Evolutionary conservation across 768 basidiomycete genomes (phyloP), one percentile per base, ranked within the genome.

Genomic region (Lyophyllum atratum): DNA sequence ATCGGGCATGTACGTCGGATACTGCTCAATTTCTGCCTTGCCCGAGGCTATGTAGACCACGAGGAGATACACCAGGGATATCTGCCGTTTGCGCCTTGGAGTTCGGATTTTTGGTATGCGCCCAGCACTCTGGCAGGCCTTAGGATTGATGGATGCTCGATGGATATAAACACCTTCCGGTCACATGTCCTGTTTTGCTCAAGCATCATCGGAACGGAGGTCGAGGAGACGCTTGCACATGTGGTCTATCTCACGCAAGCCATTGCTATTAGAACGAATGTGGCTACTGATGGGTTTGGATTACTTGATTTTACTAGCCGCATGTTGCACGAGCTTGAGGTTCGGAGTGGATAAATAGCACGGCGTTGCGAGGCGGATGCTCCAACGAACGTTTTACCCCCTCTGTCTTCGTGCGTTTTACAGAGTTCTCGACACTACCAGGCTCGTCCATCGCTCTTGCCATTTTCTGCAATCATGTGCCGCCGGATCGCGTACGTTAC

Each of bases 401-500:
- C 12, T 31, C 50, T 17, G 24, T 44, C 33, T 24, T n/a, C 39
- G 39, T 40, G 17, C 39, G 2, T 40, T 40, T 10, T n/a, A 40
- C n/a, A 4, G 4, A 40, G 29, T 14, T 52, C 43, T 46, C 42
- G n/a, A 11, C 47, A 34, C 22, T 37, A 29, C 28, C n/a, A 6
- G 15, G 15, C 46, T 19, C 46, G 22, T 21, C 58, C 55, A 12
- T 25, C 50, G 43, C 47, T 42, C 49, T n/a, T 22, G 24, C 42
- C 19, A 11, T 49, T 54, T 47, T 51, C 54, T 43, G 45, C 24
- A 44, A 67, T 43, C 55, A 92, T 92, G 90, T 92, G 90, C 70
- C 83, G 77, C 77, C 84, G 84, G 72, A 78, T 90, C 71, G 86
- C 90, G 90, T 91, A 74, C 65, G 89, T 82, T 54, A 22, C 50